phyloP scores from a whole-genome alignment of 164 flowering plant genomes.

The Magnolia sinica region DNA sequence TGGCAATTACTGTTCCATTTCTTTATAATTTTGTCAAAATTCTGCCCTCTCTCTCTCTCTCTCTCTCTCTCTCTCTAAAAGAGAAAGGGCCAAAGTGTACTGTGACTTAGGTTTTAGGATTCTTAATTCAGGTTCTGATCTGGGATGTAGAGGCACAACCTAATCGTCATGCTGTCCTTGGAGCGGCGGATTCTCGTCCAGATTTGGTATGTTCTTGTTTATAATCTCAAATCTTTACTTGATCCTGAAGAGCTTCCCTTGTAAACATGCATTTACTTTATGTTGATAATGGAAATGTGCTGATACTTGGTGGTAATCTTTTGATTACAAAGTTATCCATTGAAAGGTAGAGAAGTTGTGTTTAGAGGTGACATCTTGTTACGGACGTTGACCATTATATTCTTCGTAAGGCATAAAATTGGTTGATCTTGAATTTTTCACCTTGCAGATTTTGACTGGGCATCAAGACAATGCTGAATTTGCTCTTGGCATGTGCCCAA shows the following conservation, averaged over 20 bases:
- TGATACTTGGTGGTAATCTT: background rate
- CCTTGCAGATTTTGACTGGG: slow-evolving; percentile 84
- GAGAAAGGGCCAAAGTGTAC: background rate
- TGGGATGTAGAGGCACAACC: slow-evolving; percentile 97
- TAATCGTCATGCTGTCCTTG: slow-evolving; percentile 87
- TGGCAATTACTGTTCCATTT: background rate
- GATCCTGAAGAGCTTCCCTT: background rate
- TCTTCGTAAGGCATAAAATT: background rate
- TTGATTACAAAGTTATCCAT: background rate
- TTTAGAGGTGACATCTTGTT: background rate
- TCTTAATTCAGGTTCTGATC: slow-evolving; percentile 63
- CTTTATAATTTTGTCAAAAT: background rate
- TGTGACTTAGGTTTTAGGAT: slow-evolving; percentile 2
- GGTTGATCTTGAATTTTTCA: slow-evolving; percentile 1
- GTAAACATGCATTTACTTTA: background rate
- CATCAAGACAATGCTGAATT: slow-evolving; percentile 96
- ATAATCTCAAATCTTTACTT: background rate
- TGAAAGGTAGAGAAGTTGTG: background rate
- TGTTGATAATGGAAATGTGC: background rate
- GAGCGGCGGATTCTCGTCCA: slow-evolving; percentile 81
- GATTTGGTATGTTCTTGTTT: slow-evolving; percentile 44
- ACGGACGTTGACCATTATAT: background rate
- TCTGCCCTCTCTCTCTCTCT: background rate
- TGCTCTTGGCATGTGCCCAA: slow-evolving; percentile 95
- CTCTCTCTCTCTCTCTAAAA: background rate